Evolutionary conservation across 139 green algal species (phyloP), one percentile per base, ranked within the genome.

Genomic region (Desmodesmus armatus): DNA sequence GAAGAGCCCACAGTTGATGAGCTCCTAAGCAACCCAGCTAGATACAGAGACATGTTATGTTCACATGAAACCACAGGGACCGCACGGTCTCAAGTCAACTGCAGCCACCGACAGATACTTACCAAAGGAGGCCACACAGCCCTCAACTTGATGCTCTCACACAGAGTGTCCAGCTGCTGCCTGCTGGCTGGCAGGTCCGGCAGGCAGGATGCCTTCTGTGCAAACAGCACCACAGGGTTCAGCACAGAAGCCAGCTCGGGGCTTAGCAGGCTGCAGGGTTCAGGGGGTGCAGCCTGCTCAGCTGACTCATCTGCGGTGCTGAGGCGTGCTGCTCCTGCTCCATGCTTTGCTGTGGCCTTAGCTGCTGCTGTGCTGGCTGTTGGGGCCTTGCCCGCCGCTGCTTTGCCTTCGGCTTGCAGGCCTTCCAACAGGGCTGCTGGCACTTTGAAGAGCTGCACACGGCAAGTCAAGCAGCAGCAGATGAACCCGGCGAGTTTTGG

Each of bases 221-320:
- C 66, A 25, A 35, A 29, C 2, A 93, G 15, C 11, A 93, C 89
- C 5, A 93, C 43, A n/a, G 89, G 89, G 73, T 91, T 91, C 3
- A 91, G 83, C n/a, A 62, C 23, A 27, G 72, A 29, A 0, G 85
- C 73, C 23, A 91, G 78, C 39, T 88, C 89, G 2, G 87, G 82
- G 0, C 71, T 82, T 13, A 93, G 72, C 58, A 93, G 47, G 0
- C 35, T 53, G 0, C 62, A 66, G 3, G 85, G 87, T 43, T 86
- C 73, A 7, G 77, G 63, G 29, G 72, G 67, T 3, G 49, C 75
- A 7, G 78, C 67, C n/a, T 53, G 29, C 31, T 41, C 76, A n/a
- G 84, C 78, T 41, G 84, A n/a, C n/a, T n/a, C n/a, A n/a, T n/a
- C n/a, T n/a, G n/a, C n/a, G n/a, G n/a, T n/a, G n/a, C n/a, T n/a